Percentiles rank a stretch among this genome's conserved stretches.
Evolutionary conservation across 768 basidiomycete species (phyloP).

Genomic region (Boletus reticuloceps): DNA sequence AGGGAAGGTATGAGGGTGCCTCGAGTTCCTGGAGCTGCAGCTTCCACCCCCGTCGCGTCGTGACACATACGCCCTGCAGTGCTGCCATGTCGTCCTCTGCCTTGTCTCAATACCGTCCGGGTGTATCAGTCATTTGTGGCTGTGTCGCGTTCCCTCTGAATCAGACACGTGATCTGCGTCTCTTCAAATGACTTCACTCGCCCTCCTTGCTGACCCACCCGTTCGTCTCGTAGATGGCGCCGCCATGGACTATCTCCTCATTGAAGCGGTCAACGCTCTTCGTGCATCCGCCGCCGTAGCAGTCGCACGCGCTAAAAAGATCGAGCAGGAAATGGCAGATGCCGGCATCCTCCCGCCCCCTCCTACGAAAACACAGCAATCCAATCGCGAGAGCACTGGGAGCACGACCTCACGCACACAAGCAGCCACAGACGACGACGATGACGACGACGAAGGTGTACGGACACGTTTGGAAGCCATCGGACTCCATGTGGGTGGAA

Average conservation of each 20-base stretch:
- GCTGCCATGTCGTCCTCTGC: constrained; percentile 13
- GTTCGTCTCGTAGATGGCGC: constrained; percentile 59
- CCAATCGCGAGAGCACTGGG: constrained; percentile 35
- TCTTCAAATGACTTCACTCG: constrained; percentile 22
- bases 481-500: constrained; percentile 82
- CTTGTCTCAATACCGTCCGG: background rate
- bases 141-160: constrained; percentile 10
- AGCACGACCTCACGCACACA: constrained; percentile 24
- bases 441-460: constrained; percentile 76
- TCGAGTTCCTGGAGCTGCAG: constrained; percentile 19
- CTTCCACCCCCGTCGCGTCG: constrained; percentile 31
- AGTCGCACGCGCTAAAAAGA: constrained; percentile 57
- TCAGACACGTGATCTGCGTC: constrained; percentile 12
- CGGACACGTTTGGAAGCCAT: constrained; percentile 73
- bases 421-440: constrained; percentile 44
- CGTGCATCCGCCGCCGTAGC: constrained; percentile 74
- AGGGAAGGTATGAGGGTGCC: background rate
- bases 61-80: constrained; percentile 21
- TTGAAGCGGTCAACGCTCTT: constrained; percentile 74
- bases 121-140: constrained; percentile 13
- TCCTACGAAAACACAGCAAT: constrained; percentile 33
- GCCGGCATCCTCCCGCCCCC: constrained; percentile 67
- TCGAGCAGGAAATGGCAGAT: constrained; percentile 77
- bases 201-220: constrained; percentile 65
- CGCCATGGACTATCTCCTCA: constrained; percentile 83